A percentile compares a stretch with the other conserved stretches of the same genome.
Conservation (phyloP, 1,284 basidiomycete species). For the Phaffia rhodozyma region DNA sequence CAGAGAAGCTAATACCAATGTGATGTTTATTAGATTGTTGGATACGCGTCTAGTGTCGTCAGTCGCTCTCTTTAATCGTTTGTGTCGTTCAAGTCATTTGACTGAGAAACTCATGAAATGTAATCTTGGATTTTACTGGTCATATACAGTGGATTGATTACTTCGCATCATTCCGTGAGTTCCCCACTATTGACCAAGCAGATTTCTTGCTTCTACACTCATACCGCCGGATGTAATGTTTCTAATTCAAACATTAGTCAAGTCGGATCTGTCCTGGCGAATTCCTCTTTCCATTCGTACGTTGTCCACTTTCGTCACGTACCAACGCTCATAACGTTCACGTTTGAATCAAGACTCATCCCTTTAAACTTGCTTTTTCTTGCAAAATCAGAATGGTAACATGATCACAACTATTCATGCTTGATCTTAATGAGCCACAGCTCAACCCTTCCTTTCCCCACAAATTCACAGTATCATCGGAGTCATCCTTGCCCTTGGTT, state of each 20-base stretch:
- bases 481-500: constrained; percentile 64
- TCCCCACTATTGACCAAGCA: constrained; percentile 10
- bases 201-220: constrained; percentile 10
- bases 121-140: neutral
- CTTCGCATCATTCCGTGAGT: constrained; percentile 59
- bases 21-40: constrained; percentile 48
- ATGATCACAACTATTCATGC: neutral
- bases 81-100: neutral
- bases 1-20: neutral
- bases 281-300: constrained; percentile 61
- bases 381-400: constrained; percentile 40
- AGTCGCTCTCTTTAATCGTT: constrained; percentile 30
- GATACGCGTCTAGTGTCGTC: constrained; percentile 89
- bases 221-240: too few relatives aligned
- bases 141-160: constrained; percentile 77
- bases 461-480: constrained; percentile 53
- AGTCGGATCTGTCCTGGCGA: constrained; percentile 70
- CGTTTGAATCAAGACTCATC: too few relatives aligned
- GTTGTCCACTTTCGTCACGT: too few relatives aligned
- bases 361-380: too few relatives aligned
- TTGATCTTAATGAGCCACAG: constrained; percentile 27
- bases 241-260: constrained; percentile 36
- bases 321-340: too few relatives aligned
- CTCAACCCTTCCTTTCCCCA: constrained; percentile 28
- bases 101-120: neutral